Conservation (phyloP, 75 land plant species). For the Selaginella moellendorffii region DNA sequence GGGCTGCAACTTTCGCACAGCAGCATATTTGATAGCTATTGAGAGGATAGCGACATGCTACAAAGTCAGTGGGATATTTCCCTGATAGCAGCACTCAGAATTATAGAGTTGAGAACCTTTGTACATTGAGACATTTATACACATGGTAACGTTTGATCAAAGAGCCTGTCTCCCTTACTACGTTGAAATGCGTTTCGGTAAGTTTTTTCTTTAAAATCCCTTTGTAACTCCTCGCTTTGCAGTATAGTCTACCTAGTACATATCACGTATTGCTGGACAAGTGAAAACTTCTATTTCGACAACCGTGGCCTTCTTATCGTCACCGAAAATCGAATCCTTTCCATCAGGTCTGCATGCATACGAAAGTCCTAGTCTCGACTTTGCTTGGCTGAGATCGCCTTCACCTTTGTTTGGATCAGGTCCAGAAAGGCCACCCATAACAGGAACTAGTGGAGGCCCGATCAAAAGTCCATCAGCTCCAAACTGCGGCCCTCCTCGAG, state of each 20-base stretch:
- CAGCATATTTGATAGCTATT: slow-evolving; percentile 4
- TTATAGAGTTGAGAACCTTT: too few relatives aligned
- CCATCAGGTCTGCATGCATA: slow-evolving; percentile 76
- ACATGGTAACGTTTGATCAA: too few relatives aligned
- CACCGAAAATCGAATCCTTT: slow-evolving; percentile 70
- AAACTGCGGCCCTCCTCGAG: slow-evolving; percentile 83
- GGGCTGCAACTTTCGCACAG: slow-evolving; percentile 2
- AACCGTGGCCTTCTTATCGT: slow-evolving; percentile 7
- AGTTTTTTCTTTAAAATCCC: too few relatives aligned
- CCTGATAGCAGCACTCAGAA: too few relatives aligned
- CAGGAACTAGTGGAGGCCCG: slow-evolving; percentile 72
- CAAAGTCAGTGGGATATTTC: not conserved
- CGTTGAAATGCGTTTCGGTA: too few relatives aligned
- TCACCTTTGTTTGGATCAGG: slow-evolving; percentile 70
- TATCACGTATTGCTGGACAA: slow-evolving; percentile 13
- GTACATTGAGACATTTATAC: too few relatives aligned
- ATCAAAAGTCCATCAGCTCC: slow-evolving; percentile 81
- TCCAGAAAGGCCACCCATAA: slow-evolving; percentile 85
- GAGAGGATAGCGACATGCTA: slow-evolving; percentile 1
- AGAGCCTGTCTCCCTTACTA: too few relatives aligned
- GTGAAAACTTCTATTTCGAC: slow-evolving; percentile 11
- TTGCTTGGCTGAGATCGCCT: slow-evolving; percentile 57
- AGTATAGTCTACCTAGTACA: too few relatives aligned
- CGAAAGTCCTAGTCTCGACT: slow-evolving; percentile 71
- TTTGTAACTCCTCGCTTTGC: too few relatives aligned